These are phyloP conservation scores for Pseudogymnoascus sp. DNA, from an alignment of 2,329 filamentous ascomycete species.

Conservation along the genomic window DNA sequence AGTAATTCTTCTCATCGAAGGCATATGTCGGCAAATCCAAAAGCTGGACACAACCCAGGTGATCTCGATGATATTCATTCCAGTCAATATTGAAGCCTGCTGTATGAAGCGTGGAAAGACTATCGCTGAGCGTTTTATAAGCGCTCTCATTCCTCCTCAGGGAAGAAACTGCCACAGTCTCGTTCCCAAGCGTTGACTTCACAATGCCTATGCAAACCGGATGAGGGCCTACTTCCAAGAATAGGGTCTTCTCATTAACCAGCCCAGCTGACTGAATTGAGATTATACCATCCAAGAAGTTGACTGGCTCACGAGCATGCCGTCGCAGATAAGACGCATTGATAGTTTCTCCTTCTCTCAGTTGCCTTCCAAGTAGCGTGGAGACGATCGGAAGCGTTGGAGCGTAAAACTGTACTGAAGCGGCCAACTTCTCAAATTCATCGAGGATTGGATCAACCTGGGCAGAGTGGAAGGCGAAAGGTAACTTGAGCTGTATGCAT, in stretches of 20 bases:
- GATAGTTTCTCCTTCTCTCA: conserved; percentile 49
- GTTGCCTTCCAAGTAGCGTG: conserved; percentile 53
- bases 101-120: conserved; percentile 51
- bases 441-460: conserved; percentile 58
- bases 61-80: conserved; percentile 61
- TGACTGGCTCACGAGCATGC: conserved; percentile 60
- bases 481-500: conserved; percentile 54
- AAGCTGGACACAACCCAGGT: conserved; percentile 49
- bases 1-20: conserved; percentile 65
- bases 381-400: conserved; percentile 58
- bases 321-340: conserved; percentile 55
- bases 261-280: conserved; percentile 49
- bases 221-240: conserved; percentile 68
- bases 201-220: conserved; percentile 63
- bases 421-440: conserved; percentile 48
- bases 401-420: conserved; percentile 46
- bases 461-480: conserved; percentile 60
- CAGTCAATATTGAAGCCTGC: conserved; percentile 60
- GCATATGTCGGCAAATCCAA: conserved; percentile 60
- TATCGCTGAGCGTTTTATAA: conserved; percentile 56
- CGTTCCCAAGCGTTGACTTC: conserved; percentile 51
- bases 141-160: conserved; percentile 54
- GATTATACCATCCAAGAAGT: conserved; percentile 57
- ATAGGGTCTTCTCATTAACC: conserved; percentile 59
- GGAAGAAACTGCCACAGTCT: conserved; percentile 49